Conservation (phyloP, 2,329 filamentous ascomycete species). For the Venturiaceae sp. region DNA sequence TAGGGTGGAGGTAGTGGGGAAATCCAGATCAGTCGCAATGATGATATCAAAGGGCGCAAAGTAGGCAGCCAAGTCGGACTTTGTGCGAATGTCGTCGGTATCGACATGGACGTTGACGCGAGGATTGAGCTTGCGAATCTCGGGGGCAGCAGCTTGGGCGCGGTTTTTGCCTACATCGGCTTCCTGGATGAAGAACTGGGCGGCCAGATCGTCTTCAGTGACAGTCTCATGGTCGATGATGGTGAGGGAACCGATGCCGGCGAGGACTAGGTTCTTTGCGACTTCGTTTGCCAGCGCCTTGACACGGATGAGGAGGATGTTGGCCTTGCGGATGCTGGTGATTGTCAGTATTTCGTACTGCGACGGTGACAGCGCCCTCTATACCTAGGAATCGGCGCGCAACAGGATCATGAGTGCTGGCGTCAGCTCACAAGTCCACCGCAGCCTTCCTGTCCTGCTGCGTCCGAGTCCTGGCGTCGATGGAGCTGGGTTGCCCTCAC, state of each 20-base stretch:
- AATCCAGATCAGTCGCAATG: conserved; percentile 80
- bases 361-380: background rate
- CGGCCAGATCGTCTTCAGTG: conserved; percentile 65
- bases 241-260: conserved; percentile 83
- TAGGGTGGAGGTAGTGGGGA: conserved; percentile 63
- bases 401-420: background rate
- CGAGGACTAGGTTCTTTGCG: conserved; percentile 92
- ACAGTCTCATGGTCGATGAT: conserved; percentile 72
- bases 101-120: conserved; percentile 70
- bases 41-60: conserved; percentile 74
- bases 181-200: conserved; percentile 63
- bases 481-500: conserved; percentile 23
- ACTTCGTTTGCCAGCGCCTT: conserved; percentile 87
- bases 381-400: background rate
- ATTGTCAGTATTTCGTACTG: background rate
- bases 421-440: background rate
- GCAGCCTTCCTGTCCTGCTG: background rate
- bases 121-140: conserved; percentile 80
- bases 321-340: conserved; percentile 70
- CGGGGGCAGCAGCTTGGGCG: conserved; percentile 67
- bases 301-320: conserved; percentile 81
- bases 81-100: conserved; percentile 53
- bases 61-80: conserved; percentile 35
- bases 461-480: background rate
- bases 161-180: conserved; percentile 70